Evolutionary conservation across 2,329 filamentous ascomycete genomes (phyloP), one percentile per base, ranked within the genome.

Genomic region (Hirsutella rhossiliensis): DNA sequence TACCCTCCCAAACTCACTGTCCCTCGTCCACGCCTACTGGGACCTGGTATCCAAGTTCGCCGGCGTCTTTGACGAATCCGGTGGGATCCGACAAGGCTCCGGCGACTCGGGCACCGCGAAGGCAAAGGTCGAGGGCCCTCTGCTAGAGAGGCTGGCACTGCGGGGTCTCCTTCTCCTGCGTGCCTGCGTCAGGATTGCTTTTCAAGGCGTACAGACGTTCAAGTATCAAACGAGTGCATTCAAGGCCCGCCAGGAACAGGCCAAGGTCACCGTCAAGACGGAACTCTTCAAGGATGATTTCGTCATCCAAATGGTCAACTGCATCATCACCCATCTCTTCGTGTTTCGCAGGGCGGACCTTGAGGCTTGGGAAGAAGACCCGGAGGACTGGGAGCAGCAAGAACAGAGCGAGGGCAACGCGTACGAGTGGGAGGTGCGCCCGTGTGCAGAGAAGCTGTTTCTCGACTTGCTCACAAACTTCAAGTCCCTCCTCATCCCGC

Each of bases 371-470:
- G 84, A 94, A 58, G 84, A 94, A 56, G 88, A 95, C 46, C 87
- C 90, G 0, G 87, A 98, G 60, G 88, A 94, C 43, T 98, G 92
- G 89, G 90, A 96, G 61, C 82, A 85, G 50, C 80, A 83, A 54
- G 88, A 96, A 66, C 87, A 94, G 55, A 84, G 82, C 47, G 78
- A 86, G 47, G 81, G 84, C 31, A 85, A 87, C 52, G 86, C 84
- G 2, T 97, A 85, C 75, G 88, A 97, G 56, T 96, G 89, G 68
- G 86, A 90, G 46, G 82, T 97, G 43, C 80, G 90, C 29, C 87
- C 89, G 3, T 97, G 90, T 58, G 83, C 92, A 0, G 92, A 98
- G 63, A 94, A 89, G 62, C 72, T 98, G 13, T 95, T 97, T 62
- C 73, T 96, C 52, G 89, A 96, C 55, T 76, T 98, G 17, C 78